Conservation (phyloP, 331 rosid species). For the Acacia pycnantha region DNA sequence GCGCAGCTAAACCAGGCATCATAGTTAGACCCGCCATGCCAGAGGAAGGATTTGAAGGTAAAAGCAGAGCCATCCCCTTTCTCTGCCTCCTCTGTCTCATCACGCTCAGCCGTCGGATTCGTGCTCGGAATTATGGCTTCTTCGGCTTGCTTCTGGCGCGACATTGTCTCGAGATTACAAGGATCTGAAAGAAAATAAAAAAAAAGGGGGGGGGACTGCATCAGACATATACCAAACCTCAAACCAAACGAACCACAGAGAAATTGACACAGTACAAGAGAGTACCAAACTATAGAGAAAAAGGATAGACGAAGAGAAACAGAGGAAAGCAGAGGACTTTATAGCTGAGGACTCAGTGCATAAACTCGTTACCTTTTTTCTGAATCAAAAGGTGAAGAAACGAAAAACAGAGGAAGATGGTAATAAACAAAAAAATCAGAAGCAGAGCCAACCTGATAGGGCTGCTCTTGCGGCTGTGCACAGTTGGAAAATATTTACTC, state of each 20-base stretch:
- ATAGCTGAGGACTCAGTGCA: constrained; percentile 15
- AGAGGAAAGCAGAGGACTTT: constrained; percentile 23
- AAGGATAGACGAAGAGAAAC: constrained; percentile 25
- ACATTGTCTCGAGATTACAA: constrained; percentile 41
- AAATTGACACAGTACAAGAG: constrained; percentile 12
- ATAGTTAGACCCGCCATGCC: constrained; percentile 93
- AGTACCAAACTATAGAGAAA: constrained; percentile 23
- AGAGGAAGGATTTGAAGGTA: constrained; percentile 54
- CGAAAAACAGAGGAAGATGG: neutral
- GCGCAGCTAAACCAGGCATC: constrained; percentile 99
- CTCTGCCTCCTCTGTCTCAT: constrained; percentile 52
- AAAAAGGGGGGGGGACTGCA: neutral
- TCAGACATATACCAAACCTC: constrained; percentile 32
- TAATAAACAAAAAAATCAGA: neutral
- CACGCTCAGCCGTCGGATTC: constrained; percentile 43
- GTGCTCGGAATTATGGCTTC: constrained; percentile 63
- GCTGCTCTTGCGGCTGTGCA: constrained; percentile 19
- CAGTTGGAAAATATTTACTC: neutral
- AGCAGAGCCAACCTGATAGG: constrained; percentile 33
- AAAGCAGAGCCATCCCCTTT: constrained; percentile 31
- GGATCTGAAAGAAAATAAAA: constrained; percentile 29
- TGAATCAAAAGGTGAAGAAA: neutral
- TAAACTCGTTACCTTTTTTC: constrained; percentile 29
- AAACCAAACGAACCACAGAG: neutral
- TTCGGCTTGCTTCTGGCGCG: constrained; percentile 65